Base-by-base conservation (phyloP, 2,329 filamentous ascomycete species). In the Botrytis tulipae region DNA sequence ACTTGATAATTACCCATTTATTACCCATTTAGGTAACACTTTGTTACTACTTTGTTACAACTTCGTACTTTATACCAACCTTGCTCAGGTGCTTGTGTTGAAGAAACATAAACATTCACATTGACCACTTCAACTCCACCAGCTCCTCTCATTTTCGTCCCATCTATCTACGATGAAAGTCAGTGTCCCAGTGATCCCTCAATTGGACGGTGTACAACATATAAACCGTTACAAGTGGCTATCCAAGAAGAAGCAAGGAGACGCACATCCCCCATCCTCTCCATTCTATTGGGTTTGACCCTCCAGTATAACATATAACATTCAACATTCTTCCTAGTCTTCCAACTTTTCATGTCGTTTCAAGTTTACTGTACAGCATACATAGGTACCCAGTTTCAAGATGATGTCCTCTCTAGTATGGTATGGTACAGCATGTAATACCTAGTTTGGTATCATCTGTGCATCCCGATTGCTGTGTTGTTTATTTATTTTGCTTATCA, bases 401-500 rank as follows among this genome's bases (percentile, higher is more conserved):
- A 25, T 60, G 32, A 35, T 32, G 32, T 37, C 35, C 59, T n/a
- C 22, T 40, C 32, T 37, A 37, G 20, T 61, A 14, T 12, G 14
- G 4, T 22, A 18, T 25, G 22, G 32, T 25, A 35, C 22, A 25
- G 59, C 18, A 46, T 14, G 12, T 32, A 37, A 10, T 35, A 35
- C 32, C 32, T 35, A 35, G 32, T 4, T 3, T 35, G 32, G 32
- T 35, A 35, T 35, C 32, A 35, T 35, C 35, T 35, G 35, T 35
- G 35, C 35, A 35, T 35, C 35, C 35, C 35, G 35, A 35, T 61
- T 37, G 51, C 51, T 57, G 51, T 61, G 59, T 37, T n/a, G 22
- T 62, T 63, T 35, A 14, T 42, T 63, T 42, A 20, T 29, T 54
- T 54, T 40, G 35, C 65, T 54, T 40, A 68, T 68, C 65, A 68